A percentile compares a stretch with the other conserved stretches of the same genome.
Evolutionary conservation across 2,329 filamentous ascomycete genomes (phyloP).

Genomic region (Lachnellula cervina): DNA sequence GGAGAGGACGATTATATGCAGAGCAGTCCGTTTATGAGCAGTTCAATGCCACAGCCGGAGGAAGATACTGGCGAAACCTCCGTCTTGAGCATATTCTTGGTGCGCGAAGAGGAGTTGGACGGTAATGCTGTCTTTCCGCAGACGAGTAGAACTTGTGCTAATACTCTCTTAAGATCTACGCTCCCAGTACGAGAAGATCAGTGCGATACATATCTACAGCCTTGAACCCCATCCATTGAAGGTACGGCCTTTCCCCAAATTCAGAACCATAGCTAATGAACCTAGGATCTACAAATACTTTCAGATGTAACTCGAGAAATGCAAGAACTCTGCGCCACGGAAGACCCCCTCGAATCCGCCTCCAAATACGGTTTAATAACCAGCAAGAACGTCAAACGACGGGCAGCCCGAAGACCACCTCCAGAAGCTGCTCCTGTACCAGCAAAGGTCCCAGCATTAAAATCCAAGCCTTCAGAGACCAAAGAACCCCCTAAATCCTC

Average conservation of each 20-base stretch:
- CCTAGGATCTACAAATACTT: constrained; percentile 60
- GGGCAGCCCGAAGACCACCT: constrained; percentile 31
- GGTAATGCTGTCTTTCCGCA: constrained; percentile 40
- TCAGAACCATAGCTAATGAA: background rate
- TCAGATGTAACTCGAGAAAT: constrained; percentile 65
- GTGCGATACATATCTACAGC: constrained; percentile 83
- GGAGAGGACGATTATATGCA: constrained; percentile 64
- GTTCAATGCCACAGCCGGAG: constrained; percentile 56
- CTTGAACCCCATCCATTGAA: constrained; percentile 66
- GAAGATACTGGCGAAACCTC: constrained; percentile 46
- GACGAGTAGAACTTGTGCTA: constrained; percentile 1
- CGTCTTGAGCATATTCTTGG: constrained; percentile 59
- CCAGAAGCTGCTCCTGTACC: constrained; percentile 27
- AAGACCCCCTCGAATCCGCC: constrained; percentile 55
- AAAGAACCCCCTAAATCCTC: constrained; percentile 13
- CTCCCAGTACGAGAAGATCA: constrained; percentile 64
- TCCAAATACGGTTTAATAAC: constrained; percentile 68
- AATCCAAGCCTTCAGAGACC: constrained; percentile 17
- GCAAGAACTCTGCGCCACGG: constrained; percentile 47
- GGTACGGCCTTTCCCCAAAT: constrained; percentile 34
- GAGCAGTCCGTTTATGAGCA: constrained; percentile 62
- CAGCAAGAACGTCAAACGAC: constrained; percentile 60
- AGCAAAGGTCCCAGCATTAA: constrained; percentile 31
- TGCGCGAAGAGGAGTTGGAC: constrained; percentile 67
- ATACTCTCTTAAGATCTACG: constrained; percentile 52